Evolutionary conservation across 2,329 filamentous ascomycete species (phyloP).

Genomic region (Lachnellula arida): DNA sequence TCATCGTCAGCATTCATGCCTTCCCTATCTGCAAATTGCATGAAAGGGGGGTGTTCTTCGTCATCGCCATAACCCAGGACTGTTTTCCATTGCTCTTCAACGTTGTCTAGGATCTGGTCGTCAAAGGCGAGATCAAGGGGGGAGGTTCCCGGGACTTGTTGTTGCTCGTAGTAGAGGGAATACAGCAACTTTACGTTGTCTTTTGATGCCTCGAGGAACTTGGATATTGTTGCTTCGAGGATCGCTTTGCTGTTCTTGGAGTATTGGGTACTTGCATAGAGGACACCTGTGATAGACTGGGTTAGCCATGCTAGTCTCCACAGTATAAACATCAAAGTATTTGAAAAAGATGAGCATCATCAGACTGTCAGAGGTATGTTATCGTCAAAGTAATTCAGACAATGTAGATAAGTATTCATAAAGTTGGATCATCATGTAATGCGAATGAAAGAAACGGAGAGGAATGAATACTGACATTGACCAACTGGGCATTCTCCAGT

Average conservation of each 20-base stretch:
- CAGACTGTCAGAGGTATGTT: constrained; percentile 84
- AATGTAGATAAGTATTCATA: constrained; percentile 99
- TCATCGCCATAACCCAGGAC: constrained; percentile 45
- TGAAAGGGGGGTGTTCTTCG: constrained; percentile 46
- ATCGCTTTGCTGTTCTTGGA: constrained; percentile 20
- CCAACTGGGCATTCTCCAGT: constrained; percentile 84
- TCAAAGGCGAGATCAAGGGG: constrained; percentile 68
- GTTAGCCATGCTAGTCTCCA: constrained; percentile 16
- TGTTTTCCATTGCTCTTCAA: constrained; percentile 65
- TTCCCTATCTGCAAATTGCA: constrained; percentile 75
- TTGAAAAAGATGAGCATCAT: constrained; percentile 43
- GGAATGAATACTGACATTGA: constrained; percentile 70
- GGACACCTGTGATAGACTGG: constrained; percentile 29
- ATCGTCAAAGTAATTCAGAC: constrained; percentile 93
- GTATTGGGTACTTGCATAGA: constrained; percentile 28
- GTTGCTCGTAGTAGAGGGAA: constrained; percentile 53
- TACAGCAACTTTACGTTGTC: constrained; percentile 40
- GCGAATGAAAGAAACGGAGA: constrained; percentile 19
- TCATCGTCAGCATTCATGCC: constrained; percentile 54
- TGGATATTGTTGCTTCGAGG: constrained; percentile 35
- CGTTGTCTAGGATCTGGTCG: constrained; percentile 61
- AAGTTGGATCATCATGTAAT: constrained; percentile 75
- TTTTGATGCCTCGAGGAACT: constrained; percentile 36
- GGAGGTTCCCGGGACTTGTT: constrained; percentile 30
- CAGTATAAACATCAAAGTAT: constrained; percentile 5